These are phyloP conservation scores for Penicillium digitatum DNA, from an alignment of 2,329 filamentous ascomycete genomes.

Conservation along the genomic window DNA sequence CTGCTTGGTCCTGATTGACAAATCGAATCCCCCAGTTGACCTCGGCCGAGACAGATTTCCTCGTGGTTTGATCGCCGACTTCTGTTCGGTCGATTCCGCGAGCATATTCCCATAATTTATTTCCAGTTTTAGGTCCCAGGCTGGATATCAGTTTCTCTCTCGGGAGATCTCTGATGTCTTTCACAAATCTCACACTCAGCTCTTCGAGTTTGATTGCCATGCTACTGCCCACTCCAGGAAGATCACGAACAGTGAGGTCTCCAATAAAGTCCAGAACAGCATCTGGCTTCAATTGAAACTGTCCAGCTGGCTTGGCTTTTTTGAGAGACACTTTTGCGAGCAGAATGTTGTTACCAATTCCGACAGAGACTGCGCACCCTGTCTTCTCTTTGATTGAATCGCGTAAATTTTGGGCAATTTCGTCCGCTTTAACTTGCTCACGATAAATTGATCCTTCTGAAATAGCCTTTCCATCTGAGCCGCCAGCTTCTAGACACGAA, in stretches of 20 bases:
- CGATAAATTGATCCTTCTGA: constrained; percentile 67
- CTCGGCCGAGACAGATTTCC: constrained; percentile 94
- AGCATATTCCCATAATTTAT: constrained; percentile 84
- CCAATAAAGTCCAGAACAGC: constrained; percentile 73
- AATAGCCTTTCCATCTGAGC: constrained; percentile 61
- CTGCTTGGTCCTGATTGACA: constrained; percentile 83
- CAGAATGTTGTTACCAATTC: constrained; percentile 85
- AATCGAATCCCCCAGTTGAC: constrained; percentile 99
- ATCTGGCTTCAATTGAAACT: constrained; percentile 81
- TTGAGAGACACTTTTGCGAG: constrained; percentile 86
- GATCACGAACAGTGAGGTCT: constrained; percentile 69
- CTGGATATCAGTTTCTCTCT: constrained; percentile 69
- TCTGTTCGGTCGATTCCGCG: constrained; percentile 81
- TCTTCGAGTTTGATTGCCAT: constrained; percentile 85
- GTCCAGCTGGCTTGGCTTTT: constrained; percentile 90
- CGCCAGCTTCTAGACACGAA: constrained; percentile 61
- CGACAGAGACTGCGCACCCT: constrained; percentile 83
- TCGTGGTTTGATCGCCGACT: constrained; percentile 76
- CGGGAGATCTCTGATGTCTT: constrained; percentile 72
- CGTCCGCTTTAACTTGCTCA: constrained; percentile 74
- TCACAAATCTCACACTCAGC: constrained; percentile 74
- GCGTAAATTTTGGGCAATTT: constrained; percentile 65
- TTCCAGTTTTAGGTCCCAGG: constrained; percentile 87
- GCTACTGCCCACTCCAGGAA: constrained; percentile 90
- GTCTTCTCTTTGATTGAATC: constrained; percentile 68